Evolutionary conservation across 1,284 basidiomycete species (phyloP).

Genomic region (Leccinum subrobustum): DNA sequence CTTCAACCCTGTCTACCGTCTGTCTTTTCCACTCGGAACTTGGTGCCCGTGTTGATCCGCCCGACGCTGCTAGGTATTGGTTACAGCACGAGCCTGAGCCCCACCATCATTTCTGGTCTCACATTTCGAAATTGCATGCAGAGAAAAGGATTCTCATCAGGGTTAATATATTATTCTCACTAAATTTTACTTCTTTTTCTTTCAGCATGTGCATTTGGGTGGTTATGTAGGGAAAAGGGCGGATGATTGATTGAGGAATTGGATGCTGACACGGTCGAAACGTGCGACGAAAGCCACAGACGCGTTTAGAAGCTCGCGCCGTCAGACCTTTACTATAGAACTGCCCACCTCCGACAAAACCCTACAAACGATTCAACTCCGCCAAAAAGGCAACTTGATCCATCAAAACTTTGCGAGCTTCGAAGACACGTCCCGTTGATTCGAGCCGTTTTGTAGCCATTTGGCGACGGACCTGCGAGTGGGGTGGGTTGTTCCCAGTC

Average conservation of each 20-base stretch:
- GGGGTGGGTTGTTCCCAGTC: not conserved
- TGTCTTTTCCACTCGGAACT: not conserved
- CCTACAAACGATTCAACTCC: not conserved
- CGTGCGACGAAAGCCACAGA: not conserved
- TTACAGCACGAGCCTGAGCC: not conserved
- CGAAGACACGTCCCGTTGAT: not conserved
- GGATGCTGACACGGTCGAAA: not conserved
- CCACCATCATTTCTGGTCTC: not conserved
- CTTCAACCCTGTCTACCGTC: not conserved
- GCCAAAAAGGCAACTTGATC: not conserved
- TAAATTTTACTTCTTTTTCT: not conserved
- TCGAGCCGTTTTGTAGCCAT: not conserved
- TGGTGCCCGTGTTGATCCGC: not conserved
- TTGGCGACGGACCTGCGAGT: constrained; percentile 2
- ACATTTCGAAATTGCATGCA: not conserved
- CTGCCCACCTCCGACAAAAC: not conserved
- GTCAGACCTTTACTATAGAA: not conserved
- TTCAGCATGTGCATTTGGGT: not conserved
- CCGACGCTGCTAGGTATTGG: not conserved
- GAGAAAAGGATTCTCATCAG: not conserved
- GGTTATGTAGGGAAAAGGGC: not conserved
- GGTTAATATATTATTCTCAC: not conserved
- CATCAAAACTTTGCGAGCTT: not conserved
- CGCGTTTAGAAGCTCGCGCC: not conserved
- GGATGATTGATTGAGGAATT: not conserved